Base-by-base conservation (phyloP, 129 eudicot species). In the Flaveria trinervia region DNA sequence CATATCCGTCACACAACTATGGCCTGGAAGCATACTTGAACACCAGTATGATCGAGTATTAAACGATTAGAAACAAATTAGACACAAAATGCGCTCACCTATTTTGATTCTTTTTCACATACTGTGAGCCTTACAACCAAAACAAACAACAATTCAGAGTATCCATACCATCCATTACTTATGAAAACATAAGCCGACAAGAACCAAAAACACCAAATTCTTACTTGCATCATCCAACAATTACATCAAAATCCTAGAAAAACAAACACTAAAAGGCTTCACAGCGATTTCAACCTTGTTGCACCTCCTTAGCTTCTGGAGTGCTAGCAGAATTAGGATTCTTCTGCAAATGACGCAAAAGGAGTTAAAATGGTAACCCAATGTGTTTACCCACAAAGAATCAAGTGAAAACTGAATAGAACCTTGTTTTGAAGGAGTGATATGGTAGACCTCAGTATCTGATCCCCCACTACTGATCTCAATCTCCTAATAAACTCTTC, bases 391-490 rank as follows among this genome's bases (percentile, higher is more conserved):
- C 39, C 16, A 46, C 50, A 16, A 59, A 7, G 15, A n/a, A 30
- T 64, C 23, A 54, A 41, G 56, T 41, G 70, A 9, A 3, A 28
- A 75, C 14, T 46, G 60, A 76, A 77, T 41, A 64, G 62, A 70
- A 84, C 96, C 96, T 89, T 89, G 86, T 62, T 20, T 51, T 76
- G 87, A n/a, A 87, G 85, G 48, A 75, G 50, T 2, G 84, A 84
- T 66, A 89, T 82, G 23, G 88, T 80, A 30, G 91, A 73, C 80
- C 79, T 83, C 79, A 89, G 76, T 65, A 86, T 65, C 72, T 68
- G 69, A 78, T 89, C 95, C 14, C 95, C 95, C 17, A 81, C 89
- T 17, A 89, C 79, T 20, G 71, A 52, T 78, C 95, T 87, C 81
- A 89, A 50, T 83, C 77, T 75, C 79, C 26, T 86, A 49, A 89